Conservation (phyloP, 2,329 filamentous ascomycete genomes). For the Cladophialophora yegresii region DNA sequence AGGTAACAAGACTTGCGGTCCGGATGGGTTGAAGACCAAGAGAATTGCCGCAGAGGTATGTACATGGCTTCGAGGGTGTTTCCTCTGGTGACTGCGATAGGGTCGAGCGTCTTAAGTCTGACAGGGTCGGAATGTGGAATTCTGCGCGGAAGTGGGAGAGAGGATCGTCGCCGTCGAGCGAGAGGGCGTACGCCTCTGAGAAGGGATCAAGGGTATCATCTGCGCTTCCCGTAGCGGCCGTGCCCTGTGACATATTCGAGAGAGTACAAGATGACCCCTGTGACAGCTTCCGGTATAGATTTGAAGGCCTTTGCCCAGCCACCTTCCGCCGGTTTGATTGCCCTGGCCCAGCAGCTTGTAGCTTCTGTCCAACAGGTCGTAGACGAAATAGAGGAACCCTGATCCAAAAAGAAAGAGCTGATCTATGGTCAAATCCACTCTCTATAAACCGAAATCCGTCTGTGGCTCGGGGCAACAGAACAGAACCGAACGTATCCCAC, state of each 20-base stretch:
- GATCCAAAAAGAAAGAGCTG: neutral
- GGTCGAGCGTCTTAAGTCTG: constrained; percentile 66
- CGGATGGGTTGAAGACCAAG: constrained; percentile 78
- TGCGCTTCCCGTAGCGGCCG: neutral
- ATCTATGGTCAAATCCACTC: neutral
- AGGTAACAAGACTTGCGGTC: constrained; percentile 65
- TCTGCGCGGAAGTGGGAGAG: constrained; percentile 64
- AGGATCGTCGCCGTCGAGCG: constrained; percentile 63
- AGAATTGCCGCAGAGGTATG: constrained; percentile 90
- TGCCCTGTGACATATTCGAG: neutral
- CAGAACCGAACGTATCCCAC: neutral
- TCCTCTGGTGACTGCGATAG: constrained; percentile 47
- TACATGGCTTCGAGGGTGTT: constrained; percentile 46
- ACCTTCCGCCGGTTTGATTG: neutral
- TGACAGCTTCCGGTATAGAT: neutral
- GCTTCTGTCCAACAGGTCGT: neutral
- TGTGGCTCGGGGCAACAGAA: neutral
- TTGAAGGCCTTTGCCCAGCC: neutral
- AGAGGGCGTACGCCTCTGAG: constrained; percentile 45
- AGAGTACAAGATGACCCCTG: neutral
- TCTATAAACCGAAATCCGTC: neutral
- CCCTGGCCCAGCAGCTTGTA: neutral
- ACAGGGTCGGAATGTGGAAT: constrained; percentile 75
- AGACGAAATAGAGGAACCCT: neutral
- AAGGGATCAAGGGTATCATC: constrained; percentile 5